phyloP scores from a whole-genome alignment of 192 early-diverging fungal genomes.

The Coemansia sp. region DNA sequence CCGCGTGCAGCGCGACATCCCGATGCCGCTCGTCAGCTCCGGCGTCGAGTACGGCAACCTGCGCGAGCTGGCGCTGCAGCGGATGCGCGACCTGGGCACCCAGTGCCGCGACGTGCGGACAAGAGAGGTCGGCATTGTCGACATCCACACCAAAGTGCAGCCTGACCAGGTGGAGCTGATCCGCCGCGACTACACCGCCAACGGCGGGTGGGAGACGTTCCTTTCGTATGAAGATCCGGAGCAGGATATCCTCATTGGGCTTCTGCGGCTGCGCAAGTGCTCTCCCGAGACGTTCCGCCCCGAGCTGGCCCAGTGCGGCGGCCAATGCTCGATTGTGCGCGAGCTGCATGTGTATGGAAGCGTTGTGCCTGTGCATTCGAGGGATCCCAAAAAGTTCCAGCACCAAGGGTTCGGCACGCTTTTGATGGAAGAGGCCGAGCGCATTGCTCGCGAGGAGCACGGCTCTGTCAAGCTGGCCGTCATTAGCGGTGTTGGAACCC shows the following conservation, averaged over 20 bases:
- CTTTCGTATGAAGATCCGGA: constrained; percentile 97
- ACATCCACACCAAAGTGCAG: constrained; percentile 94
- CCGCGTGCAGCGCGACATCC: constrained; percentile 98
- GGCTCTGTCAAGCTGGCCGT: constrained; percentile 92
- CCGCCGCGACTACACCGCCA: constrained; percentile 96
- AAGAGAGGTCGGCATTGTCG: constrained; percentile 96
- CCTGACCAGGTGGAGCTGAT: constrained; percentile 96
- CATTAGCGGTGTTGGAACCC: constrained; percentile 96
- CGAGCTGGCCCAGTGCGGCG: constrained; percentile 74
- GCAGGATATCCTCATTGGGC: constrained; percentile 94
- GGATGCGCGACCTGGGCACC: constrained; percentile 97
- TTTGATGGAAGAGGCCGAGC: constrained; percentile 99
- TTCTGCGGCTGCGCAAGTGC: constrained; percentile 95
- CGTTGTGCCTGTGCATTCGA: constrained; percentile 92
- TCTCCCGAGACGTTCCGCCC: constrained; percentile 84
- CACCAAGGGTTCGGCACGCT: constrained; percentile 99
- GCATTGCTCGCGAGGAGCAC: constrained; percentile 98
- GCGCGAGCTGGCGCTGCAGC: constrained; percentile 89
- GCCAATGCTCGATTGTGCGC: constrained; percentile 89
- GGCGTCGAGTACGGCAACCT: constrained; percentile 99
- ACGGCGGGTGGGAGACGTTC: constrained; percentile 99
- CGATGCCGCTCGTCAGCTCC: constrained; percentile 98
- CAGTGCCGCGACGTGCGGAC: constrained; percentile 97
- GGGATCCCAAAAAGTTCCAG: constrained; percentile 99
- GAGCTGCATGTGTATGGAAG: constrained; percentile 99